Conservation (phyloP, 352 stramenopile species). For the Globisporangium cystogenes region DNA sequence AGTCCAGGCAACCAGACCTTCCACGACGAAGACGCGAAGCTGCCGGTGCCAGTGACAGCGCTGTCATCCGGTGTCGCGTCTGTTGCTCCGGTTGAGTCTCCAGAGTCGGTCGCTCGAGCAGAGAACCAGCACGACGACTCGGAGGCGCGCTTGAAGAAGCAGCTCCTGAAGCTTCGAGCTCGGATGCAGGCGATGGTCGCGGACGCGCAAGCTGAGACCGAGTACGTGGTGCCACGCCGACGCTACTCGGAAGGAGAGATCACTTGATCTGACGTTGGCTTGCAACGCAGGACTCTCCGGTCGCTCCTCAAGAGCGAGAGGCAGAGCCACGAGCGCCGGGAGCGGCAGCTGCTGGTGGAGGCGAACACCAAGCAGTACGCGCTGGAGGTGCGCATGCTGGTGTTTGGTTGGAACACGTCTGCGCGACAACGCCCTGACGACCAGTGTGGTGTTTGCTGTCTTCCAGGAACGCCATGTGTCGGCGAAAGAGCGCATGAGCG, state of each 20-base stretch:
- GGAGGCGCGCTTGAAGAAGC: slow-evolving; percentile 25
- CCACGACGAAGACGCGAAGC: slow-evolving; percentile 7
- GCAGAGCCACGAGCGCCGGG: slow-evolving; percentile 24
- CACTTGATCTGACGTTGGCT: slow-evolving; percentile 1
- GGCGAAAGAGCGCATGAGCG: slow-evolving; percentile 33
- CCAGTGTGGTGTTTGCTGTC: neutral
- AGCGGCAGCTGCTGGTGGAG: slow-evolving; percentile 48
- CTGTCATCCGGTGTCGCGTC: neutral
- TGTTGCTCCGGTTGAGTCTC: neutral
- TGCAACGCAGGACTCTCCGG: slow-evolving; percentile 25
- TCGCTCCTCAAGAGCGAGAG: slow-evolving; percentile 35
- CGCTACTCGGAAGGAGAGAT: neutral
- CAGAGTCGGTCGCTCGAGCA: neutral
- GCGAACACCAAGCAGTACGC: slow-evolving; percentile 32
- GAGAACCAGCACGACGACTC: slow-evolving; percentile 14
- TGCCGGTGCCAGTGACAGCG: slow-evolving; percentile 14
- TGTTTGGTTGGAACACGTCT: neutral
- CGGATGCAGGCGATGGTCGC: slow-evolving; percentile 50
- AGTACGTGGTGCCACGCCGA: slow-evolving; percentile 19
- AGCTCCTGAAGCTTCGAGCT: slow-evolving; percentile 42
- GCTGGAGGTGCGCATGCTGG: slow-evolving; percentile 17
- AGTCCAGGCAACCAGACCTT: neutral
- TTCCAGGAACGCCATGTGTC: slow-evolving; percentile 31
- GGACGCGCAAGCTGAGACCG: slow-evolving; percentile 33
- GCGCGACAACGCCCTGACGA: neutral